A percentile compares a stretch with the other conserved stretches of the same genome.
Conservation (phyloP, 371 early-diverging fungal species). For the Mucor circinelloides region DNA sequence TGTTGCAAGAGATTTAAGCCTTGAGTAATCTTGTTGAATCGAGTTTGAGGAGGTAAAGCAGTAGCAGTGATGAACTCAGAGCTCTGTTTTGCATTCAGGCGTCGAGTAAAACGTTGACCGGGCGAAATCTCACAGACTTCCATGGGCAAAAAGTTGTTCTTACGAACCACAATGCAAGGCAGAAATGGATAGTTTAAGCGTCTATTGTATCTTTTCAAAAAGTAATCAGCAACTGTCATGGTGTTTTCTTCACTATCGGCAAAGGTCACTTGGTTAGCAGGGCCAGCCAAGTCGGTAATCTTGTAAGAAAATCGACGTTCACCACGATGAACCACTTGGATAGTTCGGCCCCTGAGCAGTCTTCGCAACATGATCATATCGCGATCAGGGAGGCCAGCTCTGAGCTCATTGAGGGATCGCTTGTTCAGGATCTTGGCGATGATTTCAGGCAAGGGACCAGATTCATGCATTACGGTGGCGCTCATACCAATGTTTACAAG, state of each 20-base stretch:
- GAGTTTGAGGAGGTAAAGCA: conserved; percentile 76
- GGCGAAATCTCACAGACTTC: conserved; percentile 86
- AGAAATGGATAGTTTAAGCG: conserved; percentile 75
- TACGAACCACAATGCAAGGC: conserved; percentile 84
- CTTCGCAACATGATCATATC: conserved; percentile 71
- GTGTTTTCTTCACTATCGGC: conserved; percentile 46
- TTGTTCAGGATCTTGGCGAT: conserved; percentile 68
- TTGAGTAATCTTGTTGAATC: conserved; percentile 63
- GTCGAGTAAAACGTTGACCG: conserved; percentile 81
- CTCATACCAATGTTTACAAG: conserved; percentile 89
- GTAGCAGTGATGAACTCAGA: conserved; percentile 95
- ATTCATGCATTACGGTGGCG: conserved; percentile 85
- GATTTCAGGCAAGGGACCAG: conserved; percentile 66
- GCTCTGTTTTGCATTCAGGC: conserved; percentile 85
- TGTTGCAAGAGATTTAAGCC: conserved; percentile 57
- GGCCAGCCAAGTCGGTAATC: conserved; percentile 62
- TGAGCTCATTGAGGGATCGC: conserved; percentile 66
- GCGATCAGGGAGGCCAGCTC: conserved; percentile 60
- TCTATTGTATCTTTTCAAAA: conserved; percentile 69
- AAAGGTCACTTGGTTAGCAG: conserved; percentile 77
- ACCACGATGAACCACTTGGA: conserved; percentile 78
- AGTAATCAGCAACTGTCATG: conserved; percentile 80
- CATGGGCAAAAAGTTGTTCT: conserved; percentile 75
- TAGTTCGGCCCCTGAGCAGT: conserved; percentile 67
- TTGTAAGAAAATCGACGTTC: conserved; percentile 73